A percentile compares a stretch with the other conserved stretches of the same genome.
phyloP scores from a whole-genome alignment of 495 filamentous ascomycete species.

The Hapsidospora chrysogenum region DNA sequence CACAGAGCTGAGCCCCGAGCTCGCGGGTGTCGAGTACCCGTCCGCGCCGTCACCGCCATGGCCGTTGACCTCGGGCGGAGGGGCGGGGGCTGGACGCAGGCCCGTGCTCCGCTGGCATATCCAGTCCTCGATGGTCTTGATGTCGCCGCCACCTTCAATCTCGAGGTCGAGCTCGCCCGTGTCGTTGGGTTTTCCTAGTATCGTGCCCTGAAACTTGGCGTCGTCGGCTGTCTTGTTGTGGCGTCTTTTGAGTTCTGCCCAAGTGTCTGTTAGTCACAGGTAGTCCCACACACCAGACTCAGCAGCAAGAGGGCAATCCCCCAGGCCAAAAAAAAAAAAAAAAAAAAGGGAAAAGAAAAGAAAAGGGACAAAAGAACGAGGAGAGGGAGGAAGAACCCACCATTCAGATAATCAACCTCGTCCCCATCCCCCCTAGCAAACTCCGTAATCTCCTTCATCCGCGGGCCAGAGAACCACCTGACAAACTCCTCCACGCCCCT shows the following conservation, averaged over 20 bases:
- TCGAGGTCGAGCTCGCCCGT: constrained; percentile 53
- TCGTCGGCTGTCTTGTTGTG: constrained; percentile 69
- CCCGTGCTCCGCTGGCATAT: constrained; percentile 10
- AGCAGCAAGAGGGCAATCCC: not conserved
- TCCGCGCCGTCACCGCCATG: constrained; percentile 6
- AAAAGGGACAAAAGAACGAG: no score
- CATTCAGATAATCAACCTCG: constrained; percentile 55
- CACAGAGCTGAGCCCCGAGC: constrained; percentile 34
- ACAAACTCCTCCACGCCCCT: constrained; percentile 57
- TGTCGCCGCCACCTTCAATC: constrained; percentile 33
- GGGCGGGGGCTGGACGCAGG: no score
- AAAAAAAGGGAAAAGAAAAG: no score
- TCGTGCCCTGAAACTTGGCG: constrained; percentile 61
- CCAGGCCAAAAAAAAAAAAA: not conserved
- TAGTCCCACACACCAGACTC: constrained; percentile 1
- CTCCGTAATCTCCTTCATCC: constrained; percentile 50
- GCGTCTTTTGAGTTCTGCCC: constrained; percentile 56
- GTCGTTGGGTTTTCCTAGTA: constrained; percentile 53
- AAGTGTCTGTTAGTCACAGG: not conserved
- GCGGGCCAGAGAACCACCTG: constrained; percentile 50
- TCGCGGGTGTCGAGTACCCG: constrained; percentile 23
- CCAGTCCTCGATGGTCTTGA: constrained; percentile 54
- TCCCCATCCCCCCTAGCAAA: constrained; percentile 39
- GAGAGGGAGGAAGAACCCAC: no score
- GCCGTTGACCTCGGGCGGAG: no score